These are phyloP conservation scores for Phialocephala sp. DNA, from an alignment of 2,329 filamentous ascomycete genomes.

Conservation along the genomic window DNA sequence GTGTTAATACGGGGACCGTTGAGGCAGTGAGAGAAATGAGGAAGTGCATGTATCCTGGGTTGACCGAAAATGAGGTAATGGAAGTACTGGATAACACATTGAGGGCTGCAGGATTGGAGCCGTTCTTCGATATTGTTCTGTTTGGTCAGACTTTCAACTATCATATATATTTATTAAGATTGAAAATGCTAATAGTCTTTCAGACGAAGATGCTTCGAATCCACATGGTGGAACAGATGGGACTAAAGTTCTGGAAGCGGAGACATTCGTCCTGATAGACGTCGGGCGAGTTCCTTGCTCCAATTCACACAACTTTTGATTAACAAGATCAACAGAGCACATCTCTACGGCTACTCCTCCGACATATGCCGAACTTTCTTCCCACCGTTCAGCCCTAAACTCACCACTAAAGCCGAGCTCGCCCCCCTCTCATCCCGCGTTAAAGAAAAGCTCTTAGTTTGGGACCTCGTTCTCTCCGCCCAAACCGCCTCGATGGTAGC, in stretches of 20 bases:
- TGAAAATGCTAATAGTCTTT: slow-evolving; percentile 15
- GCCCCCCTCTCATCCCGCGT: slow-evolving; percentile 31
- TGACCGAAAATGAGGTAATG: slow-evolving; percentile 64
- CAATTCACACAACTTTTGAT: background rate
- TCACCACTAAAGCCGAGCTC: slow-evolving; percentile 21
- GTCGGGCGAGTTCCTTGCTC: slow-evolving; percentile 49
- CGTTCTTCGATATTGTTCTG: slow-evolving; percentile 69
- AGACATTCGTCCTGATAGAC: slow-evolving; percentile 66
- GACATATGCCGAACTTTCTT: slow-evolving; percentile 70
- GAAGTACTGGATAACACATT: slow-evolving; percentile 61
- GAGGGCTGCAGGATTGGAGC: slow-evolving; percentile 55
- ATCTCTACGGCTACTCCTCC: slow-evolving; percentile 66
- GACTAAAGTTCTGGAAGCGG: slow-evolving; percentile 54
- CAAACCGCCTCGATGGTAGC: slow-evolving; percentile 60
- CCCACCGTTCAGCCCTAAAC: slow-evolving; percentile 44
- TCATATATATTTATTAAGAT: background rate
- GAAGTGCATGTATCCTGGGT: slow-evolving; percentile 57
- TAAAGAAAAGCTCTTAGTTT: slow-evolving; percentile 60
- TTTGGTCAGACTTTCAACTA: slow-evolving; percentile 48
- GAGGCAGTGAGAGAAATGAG: slow-evolving; percentile 63
- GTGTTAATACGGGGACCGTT: slow-evolving; percentile 68
- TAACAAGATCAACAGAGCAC: slow-evolving; percentile 47
- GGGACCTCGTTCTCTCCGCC: slow-evolving; percentile 66
- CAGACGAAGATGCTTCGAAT: slow-evolving; percentile 48
- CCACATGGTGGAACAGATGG: slow-evolving; percentile 50